A percentile compares a stretch with the other conserved stretches of the same genome.
Evolutionary conservation across 148 eudicot species (phyloP).

Genomic region (Arctostaphylos glauca): DNA sequence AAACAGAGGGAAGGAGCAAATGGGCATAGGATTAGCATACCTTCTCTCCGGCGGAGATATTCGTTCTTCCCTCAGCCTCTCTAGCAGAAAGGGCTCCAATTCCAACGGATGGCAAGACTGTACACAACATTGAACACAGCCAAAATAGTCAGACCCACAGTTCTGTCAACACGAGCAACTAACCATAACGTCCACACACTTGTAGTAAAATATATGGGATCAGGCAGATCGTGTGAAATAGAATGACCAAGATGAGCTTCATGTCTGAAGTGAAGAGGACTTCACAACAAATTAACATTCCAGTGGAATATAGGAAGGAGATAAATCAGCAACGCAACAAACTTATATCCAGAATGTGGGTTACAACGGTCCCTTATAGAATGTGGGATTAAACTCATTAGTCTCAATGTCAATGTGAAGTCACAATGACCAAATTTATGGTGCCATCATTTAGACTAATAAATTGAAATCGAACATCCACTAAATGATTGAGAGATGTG

Average conservation of each 20-base stretch:
- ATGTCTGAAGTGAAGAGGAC: constrained; percentile 3
- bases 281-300: not conserved
- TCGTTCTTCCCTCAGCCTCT: constrained; percentile 90
- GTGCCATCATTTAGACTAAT: not conserved
- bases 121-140: constrained; percentile 15
- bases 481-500: no score
- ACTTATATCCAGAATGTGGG: not conserved
- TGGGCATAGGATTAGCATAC: constrained; percentile 25
- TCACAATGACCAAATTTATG: not conserved
- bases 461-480: not conserved
- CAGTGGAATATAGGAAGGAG: not conserved
- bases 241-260: not conserved
- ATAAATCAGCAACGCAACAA: not conserved
- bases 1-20: not conserved
- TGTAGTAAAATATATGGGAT: not conserved
- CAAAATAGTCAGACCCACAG: constrained; percentile 5
- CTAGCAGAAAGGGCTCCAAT: constrained; percentile 94
- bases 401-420: not conserved
- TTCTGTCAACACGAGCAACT: not conserved
- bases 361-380: not conserved
- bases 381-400: not conserved
- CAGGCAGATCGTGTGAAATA: not conserved
- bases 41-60: constrained; percentile 74
- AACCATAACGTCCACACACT: not conserved
- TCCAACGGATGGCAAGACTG: constrained; percentile 90